phyloP scores from a whole-genome alignment of 2,329 filamentous ascomycete species.

The Exophiala phaeomuriformis region DNA sequence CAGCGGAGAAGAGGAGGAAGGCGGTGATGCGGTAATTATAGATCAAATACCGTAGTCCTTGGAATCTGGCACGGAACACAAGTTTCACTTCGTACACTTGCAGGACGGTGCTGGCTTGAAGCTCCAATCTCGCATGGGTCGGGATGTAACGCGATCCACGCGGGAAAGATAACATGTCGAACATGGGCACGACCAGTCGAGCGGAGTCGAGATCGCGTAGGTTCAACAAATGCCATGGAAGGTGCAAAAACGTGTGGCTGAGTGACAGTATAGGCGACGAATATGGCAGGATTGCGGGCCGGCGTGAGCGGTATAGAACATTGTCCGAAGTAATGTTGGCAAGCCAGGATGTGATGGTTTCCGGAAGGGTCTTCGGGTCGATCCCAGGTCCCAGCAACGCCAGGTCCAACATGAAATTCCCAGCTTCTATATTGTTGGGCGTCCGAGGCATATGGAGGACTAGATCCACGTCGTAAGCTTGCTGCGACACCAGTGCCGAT shows the following conservation, averaged over 20 bases:
- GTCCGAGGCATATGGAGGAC: constrained; percentile 71
- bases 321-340: constrained; percentile 35
- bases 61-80: constrained; percentile 65
- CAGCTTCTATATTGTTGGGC: constrained; percentile 63
- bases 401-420: constrained; percentile 92
- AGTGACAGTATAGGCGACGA: constrained; percentile 63
- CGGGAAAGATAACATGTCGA: constrained; percentile 63
- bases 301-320: constrained; percentile 55
- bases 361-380: constrained; percentile 6
- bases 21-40: constrained; percentile 68
- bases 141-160: constrained; percentile 49
- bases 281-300: constrained; percentile 75
- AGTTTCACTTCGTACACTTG: constrained; percentile 69
- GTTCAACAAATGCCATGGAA: constrained; percentile 23
- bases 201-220: constrained; percentile 52
- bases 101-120: constrained; percentile 48
- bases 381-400: constrained; percentile 50
- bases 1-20: constrained; percentile 58
- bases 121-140: constrained; percentile 52
- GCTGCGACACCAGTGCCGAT: constrained; percentile 55
- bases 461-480: constrained; percentile 78
- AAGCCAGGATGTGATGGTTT: constrained; percentile 15
- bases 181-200: constrained; percentile 60
- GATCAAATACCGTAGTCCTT: constrained; percentile 73
- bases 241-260: constrained; percentile 16